Base-by-base conservation (phyloP, 805 yeast species). In the Saturnispora quitensis region DNA sequence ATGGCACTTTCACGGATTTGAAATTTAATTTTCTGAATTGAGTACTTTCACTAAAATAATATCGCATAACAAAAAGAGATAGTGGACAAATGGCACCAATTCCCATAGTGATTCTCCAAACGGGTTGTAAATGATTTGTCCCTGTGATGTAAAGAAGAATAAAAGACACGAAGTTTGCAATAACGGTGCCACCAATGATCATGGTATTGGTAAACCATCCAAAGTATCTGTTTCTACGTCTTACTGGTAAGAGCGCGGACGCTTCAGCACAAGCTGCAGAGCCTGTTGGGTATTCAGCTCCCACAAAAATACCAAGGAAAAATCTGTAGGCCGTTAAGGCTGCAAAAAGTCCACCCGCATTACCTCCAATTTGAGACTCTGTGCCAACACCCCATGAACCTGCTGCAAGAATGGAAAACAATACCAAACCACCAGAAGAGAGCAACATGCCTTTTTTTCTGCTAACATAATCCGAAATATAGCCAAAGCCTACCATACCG, bases 191-290 rank as follows among this genome's bases (percentile, higher is more conserved):
- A 40, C 71, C 60, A 68, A 89, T 97, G 62, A 90, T 90, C 86
- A 84, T 84, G 61, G 78, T 75, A 67, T 89, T 86, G 42, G 97
- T 90, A 68, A 89, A 90, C 86, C 89, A 81, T 50, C 82, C 77
- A 63, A 90, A 89, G 74, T 85, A 89, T 66, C 97, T 77, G 71
- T 90, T 89, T 73, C 97, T 84, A 54, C 76, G 75, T 52, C 95
- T 95, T 15, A 80, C 75, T 17, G 90, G 86, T 59, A 89, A 71
- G 56, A 79, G 70, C 52, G 86, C 82, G 45, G 93, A 81, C 40
- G 95, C 93, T 68, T 90, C 97, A 31, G 97, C 89, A 59, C 95
- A 88, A 38, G 95, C 95, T 22, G 90, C 91, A 8, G 96, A 84
- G 44, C 96, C 90, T 12, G 95, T 84, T 46, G 96, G 96, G 64